These are phyloP conservation scores for Parachaetomium inaequale DNA, from an alignment of 495 filamentous ascomycete genomes.

Conservation along the genomic window DNA sequence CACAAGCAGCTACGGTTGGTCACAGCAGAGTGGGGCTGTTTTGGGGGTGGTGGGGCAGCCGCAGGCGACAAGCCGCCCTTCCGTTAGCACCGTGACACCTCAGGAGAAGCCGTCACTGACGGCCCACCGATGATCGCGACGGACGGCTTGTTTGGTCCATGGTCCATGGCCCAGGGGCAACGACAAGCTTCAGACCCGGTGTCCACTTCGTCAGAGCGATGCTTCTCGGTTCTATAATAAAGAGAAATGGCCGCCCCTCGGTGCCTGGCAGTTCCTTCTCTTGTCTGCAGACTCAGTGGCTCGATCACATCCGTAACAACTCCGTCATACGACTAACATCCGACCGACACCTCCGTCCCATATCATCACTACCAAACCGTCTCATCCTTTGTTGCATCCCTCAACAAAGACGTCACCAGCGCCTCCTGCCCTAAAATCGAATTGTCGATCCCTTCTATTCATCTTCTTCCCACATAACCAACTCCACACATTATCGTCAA, in stretches of 20 bases:
- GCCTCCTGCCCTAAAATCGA: not conserved
- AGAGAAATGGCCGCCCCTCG: constrained; percentile 1
- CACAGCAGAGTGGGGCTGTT: constrained; percentile 11
- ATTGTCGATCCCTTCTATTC: not conserved
- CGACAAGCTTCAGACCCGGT: not conserved
- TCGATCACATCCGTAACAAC: not conserved
- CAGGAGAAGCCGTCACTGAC: constrained; percentile 2
- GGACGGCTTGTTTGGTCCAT: constrained; percentile 1
- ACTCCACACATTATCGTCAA: not conserved
- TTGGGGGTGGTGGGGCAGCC: constrained; percentile 3
- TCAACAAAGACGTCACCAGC: constrained; percentile 1
- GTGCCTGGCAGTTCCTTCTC: constrained; percentile 2
- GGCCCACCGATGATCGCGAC: constrained; percentile 13
- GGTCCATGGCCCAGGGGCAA: constrained; percentile 4
- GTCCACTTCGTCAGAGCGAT: not conserved
- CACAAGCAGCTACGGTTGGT: not conserved
- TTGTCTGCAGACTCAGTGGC: not conserved
- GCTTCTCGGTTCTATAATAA: constrained; percentile 4
- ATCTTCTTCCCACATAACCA: not conserved
- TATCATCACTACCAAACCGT: not conserved
- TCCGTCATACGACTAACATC: not conserved
- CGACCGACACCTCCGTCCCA: not conserved
- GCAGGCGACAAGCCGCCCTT: constrained; percentile 9
- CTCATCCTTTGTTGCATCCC: not conserved
- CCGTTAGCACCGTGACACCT: not conserved